A percentile compares a stretch with the other conserved stretches of the same genome.
Conservation (phyloP, 345 rosid genomes). For the Cochlearia excelsa region DNA sequence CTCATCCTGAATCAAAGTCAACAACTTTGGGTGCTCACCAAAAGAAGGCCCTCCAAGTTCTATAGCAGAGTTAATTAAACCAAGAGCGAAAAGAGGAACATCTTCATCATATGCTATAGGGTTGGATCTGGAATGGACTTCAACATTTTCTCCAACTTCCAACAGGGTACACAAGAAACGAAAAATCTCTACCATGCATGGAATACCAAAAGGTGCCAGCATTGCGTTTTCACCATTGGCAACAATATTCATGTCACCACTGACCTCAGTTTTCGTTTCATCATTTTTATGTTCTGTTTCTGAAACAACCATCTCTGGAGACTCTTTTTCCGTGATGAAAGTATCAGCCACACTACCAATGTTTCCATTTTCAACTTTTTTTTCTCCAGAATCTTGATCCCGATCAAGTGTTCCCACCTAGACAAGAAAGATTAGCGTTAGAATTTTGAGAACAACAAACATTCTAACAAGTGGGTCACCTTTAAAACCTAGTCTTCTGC, state of each 20-base stretch:
- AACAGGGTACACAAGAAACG: conserved; percentile 65
- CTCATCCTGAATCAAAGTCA: conserved; percentile 63
- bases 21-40: conserved; percentile 51
- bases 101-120: conserved; percentile 75
- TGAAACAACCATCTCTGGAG: conserved; percentile 29
- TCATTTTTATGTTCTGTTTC: conserved; percentile 34
- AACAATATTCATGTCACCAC: conserved; percentile 37
- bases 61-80: conserved; percentile 66
- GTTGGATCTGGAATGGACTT: conserved; percentile 51
- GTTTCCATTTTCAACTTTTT: conserved; percentile 49
- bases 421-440: conserved; percentile 25
- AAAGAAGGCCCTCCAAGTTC: conserved; percentile 63
- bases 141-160: conserved; percentile 52
- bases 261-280: conserved; percentile 33
- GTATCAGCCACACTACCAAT: conserved; percentile 32
- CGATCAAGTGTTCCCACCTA: conserved; percentile 46
- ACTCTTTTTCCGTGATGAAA: conserved; percentile 30
- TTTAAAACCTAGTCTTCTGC: conserved; percentile 11
- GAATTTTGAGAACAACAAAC: conserved; percentile 23
- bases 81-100: conserved; percentile 70
- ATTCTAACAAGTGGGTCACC: conserved; percentile 1
- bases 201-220: conserved; percentile 66
- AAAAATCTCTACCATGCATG: conserved; percentile 74
- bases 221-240: conserved; percentile 42
- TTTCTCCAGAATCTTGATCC: conserved; percentile 38